Percentiles rank a stretch among this genome's conserved stretches.
Conservation (phyloP, 768 basidiomycete species). For the Boletellus ananas region DNA sequence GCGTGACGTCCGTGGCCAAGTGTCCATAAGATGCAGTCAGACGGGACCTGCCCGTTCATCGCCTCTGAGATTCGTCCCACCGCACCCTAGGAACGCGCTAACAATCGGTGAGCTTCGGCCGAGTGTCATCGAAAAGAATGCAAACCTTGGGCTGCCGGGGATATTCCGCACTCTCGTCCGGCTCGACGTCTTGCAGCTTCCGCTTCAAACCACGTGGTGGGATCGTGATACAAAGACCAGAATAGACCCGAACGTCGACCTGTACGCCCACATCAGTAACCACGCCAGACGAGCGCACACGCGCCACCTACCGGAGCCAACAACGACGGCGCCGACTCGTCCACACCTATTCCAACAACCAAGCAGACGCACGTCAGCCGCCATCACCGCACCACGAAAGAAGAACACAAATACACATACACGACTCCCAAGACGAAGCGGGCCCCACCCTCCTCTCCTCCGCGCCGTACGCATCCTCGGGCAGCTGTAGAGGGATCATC, state of each 20-base stretch:
- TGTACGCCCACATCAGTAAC: not conserved
- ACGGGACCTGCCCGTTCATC: not conserved
- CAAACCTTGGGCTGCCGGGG: conserved; percentile 20
- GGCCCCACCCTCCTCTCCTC: conserved; percentile 13
- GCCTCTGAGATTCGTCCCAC: conserved; percentile 11
- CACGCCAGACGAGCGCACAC: not conserved
- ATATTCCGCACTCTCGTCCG: not conserved
- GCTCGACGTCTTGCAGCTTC: conserved; percentile 20
- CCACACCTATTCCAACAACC: conserved; percentile 5
- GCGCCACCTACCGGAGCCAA: conserved; percentile 18
- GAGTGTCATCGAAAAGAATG: not conserved
- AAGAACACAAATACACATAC: conserved; percentile 17
- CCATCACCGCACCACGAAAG: not conserved
- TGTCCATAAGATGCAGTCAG: not conserved
- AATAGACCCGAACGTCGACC: conserved; percentile 4
- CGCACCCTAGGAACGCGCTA: conserved; percentile 17
- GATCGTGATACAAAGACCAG: conserved; percentile 26
- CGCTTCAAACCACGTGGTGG: conserved; percentile 21
- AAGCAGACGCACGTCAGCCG: not conserved
- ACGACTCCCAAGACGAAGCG: conserved; percentile 1
- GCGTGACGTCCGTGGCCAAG: not conserved
- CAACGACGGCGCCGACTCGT: conserved; percentile 2
- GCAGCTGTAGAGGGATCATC: conserved; percentile 21
- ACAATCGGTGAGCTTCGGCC: not conserved
- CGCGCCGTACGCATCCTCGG: conserved; percentile 20